Conservation (phyloP, 345 rosid species). For the Citrus glauca region DNA sequence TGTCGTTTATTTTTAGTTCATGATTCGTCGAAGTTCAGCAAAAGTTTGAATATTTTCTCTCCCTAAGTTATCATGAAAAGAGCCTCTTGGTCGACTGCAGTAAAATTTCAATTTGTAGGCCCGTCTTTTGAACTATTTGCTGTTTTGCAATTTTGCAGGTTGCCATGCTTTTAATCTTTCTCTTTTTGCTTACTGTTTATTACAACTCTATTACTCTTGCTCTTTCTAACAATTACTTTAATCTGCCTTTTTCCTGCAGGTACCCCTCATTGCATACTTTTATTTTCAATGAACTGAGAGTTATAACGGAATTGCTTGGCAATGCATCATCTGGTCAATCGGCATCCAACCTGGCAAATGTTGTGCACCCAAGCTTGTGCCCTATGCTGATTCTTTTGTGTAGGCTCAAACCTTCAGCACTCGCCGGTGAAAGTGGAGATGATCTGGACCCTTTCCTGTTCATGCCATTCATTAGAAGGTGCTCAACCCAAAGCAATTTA, state of each 20-base stretch:
- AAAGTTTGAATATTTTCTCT: background rate
- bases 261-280: constrained; percentile 85
- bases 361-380: constrained; percentile 94
- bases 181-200: background rate
- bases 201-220: too few species aligned
- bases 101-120: background rate
- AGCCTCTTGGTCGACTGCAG: background rate
- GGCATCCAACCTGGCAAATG: constrained; percentile 59
- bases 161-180: background rate
- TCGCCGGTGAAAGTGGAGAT: constrained; percentile 84
- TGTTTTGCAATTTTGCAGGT: background rate
- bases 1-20: background rate
- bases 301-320: constrained; percentile 65
- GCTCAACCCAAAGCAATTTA: constrained; percentile 85
- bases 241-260: constrained; percentile 43
- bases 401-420: constrained; percentile 91
- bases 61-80: background rate
- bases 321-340: constrained; percentile 42
- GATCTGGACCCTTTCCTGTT: constrained; percentile 86
- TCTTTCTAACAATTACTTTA: constrained; percentile 10
- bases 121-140: background rate
- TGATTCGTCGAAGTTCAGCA: background rate
- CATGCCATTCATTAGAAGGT: constrained; percentile 88
- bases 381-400: constrained; percentile 88
- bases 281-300: constrained; percentile 63